Evolutionary conservation across 768 basidiomycete species (phyloP).

Genomic region (Russula earlei): DNA sequence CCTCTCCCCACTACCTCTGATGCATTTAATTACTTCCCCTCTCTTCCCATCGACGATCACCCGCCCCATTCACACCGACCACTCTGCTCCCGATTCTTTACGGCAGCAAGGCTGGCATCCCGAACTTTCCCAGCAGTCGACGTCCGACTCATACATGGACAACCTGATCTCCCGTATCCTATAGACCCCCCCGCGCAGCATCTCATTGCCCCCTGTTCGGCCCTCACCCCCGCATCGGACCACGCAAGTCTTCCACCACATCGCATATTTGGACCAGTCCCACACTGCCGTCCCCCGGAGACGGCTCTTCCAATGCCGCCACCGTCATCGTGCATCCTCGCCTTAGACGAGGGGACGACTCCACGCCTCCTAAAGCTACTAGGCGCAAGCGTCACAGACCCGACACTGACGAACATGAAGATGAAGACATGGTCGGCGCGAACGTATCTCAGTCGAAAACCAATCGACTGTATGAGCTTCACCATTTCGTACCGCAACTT

Average conservation of each 20-base stretch:
- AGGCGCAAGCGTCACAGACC: conserved; percentile 5
- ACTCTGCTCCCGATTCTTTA: neutral
- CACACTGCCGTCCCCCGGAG: conserved; percentile 1
- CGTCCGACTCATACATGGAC: neutral
- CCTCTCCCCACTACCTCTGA: neutral
- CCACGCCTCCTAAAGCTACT: neutral
- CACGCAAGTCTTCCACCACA: neutral
- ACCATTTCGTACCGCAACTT: neutral
- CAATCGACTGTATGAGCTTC: conserved; percentile 12
- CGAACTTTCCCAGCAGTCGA: neutral
- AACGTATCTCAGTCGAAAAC: neutral
- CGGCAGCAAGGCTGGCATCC: neutral
- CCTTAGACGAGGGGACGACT: neutral
- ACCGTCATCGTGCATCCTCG: neutral
- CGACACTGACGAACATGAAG: conserved; percentile 9
- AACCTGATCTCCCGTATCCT: neutral
- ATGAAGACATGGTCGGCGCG: neutral
- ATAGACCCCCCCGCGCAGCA: neutral
- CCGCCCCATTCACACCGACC: neutral
- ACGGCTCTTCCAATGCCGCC: neutral
- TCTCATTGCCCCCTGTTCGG: neutral
- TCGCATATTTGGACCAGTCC: neutral
- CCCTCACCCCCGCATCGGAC: conserved; percentile 3
- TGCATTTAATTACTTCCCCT: neutral
- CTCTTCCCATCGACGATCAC: neutral